phyloP scores from a whole-genome alignment of 2,329 filamentous ascomycete genomes.

The Fusarium dlaminii region DNA sequence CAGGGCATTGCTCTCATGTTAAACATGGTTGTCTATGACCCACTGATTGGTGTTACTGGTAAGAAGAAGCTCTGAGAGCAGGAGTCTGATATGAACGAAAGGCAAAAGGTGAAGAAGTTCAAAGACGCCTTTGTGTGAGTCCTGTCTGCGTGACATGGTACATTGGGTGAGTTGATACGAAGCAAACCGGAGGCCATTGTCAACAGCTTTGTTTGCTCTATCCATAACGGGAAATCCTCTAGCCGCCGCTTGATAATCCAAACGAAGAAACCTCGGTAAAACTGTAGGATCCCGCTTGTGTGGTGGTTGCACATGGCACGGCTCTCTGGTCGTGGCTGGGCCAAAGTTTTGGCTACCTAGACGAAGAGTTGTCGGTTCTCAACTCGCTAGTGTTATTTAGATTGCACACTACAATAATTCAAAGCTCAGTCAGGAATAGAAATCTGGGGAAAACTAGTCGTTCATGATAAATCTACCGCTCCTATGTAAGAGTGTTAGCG shows the following conservation, averaged over 20 bases:
- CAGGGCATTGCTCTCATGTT: conserved; percentile 15
- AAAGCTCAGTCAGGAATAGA: too few relatives aligned
- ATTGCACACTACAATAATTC: background rate
- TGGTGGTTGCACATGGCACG: conserved; percentile 36
- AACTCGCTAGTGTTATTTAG: background rate
- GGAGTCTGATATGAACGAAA: background rate
- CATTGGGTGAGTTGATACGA: background rate
- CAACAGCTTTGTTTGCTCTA: background rate
- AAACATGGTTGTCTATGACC: conserved; percentile 32
- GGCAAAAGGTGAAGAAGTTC: background rate
- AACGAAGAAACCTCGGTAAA: conserved; percentile 28
- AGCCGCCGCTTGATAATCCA: background rate
- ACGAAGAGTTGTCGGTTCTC: background rate
- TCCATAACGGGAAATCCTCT: background rate
- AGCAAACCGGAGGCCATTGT: background rate
- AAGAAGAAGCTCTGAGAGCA: conserved; percentile 1
- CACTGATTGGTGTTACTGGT: conserved; percentile 17
- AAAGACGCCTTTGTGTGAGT: background rate
- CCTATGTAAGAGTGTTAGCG: background rate
- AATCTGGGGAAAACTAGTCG: too few relatives aligned
- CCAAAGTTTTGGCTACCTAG: conserved; percentile 1
- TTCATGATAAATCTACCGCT: background rate
- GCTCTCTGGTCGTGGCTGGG: conserved; percentile 25
- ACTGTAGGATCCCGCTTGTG: conserved; percentile 34
- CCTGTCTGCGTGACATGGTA: background rate